Evolutionary conservation across 1,284 basidiomycete species (phyloP), one percentile per base, ranked within the genome.

Genomic region (Phellinidium pouzarii): DNA sequence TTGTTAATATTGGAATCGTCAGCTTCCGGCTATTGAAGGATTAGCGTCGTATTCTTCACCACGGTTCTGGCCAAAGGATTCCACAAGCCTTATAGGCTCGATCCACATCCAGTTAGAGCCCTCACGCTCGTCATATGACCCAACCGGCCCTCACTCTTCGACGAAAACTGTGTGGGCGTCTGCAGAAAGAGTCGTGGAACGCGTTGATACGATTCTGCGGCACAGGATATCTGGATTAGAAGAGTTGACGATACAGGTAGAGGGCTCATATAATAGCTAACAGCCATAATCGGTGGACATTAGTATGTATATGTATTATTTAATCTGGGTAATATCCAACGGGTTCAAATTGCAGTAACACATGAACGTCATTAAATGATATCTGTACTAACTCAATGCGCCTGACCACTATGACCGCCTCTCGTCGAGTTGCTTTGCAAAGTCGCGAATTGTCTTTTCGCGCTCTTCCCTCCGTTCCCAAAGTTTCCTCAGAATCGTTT

Each of bases 31-130:
- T 4, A 71, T 94, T 36, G 82, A 91, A 57, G 95, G 93, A 1
- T 73, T 99, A 0, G 80, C 77, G 0, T 88, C 87, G 1, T 96
- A 88, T 67, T 83, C 82, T 1, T 75, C 78, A 1, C 84, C 94
- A 0, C 80, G 92, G 14, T 96, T 99, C 70, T 99, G 96, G 96
- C 94, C 94, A 0, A 93, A 96, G 68, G 95, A 97, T 66, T 80
- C 89, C 2, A 78, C 80, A 8, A 84, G 81, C 43, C 66, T 96
- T 29, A 83, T 97, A 60, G 95, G 95, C 17, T 91, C 91, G 1
- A 91, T 99, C 54, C 91, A 91, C 64, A 79, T 97, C 44, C 89
- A 91, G 60, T 73, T 96, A 17, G 72, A 74, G 8, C 76, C 76
- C 0, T 80, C 84, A 0, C 68, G 73, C 1, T 73, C 79, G 0